Evolutionary conservation across 768 basidiomycete genomes (phyloP).

Genomic region (Megacollybia marginata): DNA sequence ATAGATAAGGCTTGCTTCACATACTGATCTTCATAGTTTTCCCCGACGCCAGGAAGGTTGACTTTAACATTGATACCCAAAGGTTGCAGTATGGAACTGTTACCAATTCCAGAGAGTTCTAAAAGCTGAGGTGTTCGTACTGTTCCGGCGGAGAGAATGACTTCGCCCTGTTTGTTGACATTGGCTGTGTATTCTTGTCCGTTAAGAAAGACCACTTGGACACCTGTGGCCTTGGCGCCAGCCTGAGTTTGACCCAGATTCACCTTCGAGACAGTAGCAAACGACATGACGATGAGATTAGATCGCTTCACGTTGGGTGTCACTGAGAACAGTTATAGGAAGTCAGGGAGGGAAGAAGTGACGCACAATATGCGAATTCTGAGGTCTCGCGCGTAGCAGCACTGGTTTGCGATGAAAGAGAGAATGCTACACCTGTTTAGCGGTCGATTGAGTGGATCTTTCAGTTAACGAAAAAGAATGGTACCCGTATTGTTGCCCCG

Average conservation of each 20-base stretch:
- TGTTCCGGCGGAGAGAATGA: slow-evolving; percentile 21
- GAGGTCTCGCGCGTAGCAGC: slow-evolving; percentile 18
- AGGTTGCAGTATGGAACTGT: slow-evolving; percentile 10
- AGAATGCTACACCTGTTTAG: slow-evolving; percentile 4
- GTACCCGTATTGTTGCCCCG: slow-evolving; percentile 20
- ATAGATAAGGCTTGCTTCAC: background rate
- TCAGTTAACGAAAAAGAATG: background rate
- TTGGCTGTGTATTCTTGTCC: slow-evolving; percentile 11
- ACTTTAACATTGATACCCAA: slow-evolving; percentile 20
- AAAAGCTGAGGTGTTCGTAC: slow-evolving; percentile 27
- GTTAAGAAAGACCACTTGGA: slow-evolving; percentile 20
- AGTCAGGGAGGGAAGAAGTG: background rate
- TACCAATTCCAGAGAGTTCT: slow-evolving; percentile 27
- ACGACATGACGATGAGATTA: slow-evolving; percentile 17
- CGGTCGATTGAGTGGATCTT: too few species aligned
- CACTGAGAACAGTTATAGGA: slow-evolving; percentile 9
- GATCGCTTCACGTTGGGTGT: slow-evolving; percentile 16
- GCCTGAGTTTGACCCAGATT: slow-evolving; percentile 9
- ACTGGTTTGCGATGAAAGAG: slow-evolving; percentile 17
- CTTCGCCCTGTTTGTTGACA: slow-evolving; percentile 13
- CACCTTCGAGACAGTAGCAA: slow-evolving; percentile 17
- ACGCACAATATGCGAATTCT: slow-evolving; percentile 24
- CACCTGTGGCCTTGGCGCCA: slow-evolving; percentile 13
- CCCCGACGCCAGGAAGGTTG: slow-evolving; percentile 25
- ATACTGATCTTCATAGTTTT: slow-evolving; percentile 27